These are phyloP conservation scores for Acacia crassicarpa DNA, from an alignment of 306 rosid species.

Conservation along the genomic window DNA sequence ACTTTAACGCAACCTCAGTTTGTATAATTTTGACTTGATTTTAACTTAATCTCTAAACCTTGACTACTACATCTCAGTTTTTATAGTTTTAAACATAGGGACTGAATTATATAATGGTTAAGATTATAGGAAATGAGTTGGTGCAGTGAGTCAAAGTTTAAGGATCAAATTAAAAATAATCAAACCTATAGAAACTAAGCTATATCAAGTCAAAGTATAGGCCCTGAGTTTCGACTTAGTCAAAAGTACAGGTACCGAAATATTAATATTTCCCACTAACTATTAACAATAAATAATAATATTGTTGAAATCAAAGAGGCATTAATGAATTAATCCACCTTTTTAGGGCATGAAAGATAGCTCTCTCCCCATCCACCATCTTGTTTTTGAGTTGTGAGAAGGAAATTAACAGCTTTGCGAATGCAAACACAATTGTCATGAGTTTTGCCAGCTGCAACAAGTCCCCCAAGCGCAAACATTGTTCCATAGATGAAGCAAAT, in stretches of 20 bases:
- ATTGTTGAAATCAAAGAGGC: not conserved
- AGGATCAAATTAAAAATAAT: too few relatives aligned
- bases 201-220: too few relatives aligned
- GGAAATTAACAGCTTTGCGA: not conserved
- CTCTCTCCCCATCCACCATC: conserved; percentile 13
- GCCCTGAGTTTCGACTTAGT: too few relatives aligned
- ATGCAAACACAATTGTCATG: not conserved
- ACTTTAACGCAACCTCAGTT: too few relatives aligned
- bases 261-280: not conserved
- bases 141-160: not conserved
- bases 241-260: too few relatives aligned
- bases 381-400: not conserved
- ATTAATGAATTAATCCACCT: not conserved
- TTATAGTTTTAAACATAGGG: too few relatives aligned
- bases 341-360: not conserved
- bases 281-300: not conserved
- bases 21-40: too few relatives aligned
- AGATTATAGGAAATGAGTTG: too few relatives aligned
- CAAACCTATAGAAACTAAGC: too few relatives aligned
- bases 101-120: too few relatives aligned
- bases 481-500: not conserved
- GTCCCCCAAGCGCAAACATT: not conserved
- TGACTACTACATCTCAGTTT: too few relatives aligned
- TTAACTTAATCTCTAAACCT: too few relatives aligned
- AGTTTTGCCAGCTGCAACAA: not conserved